Base-by-base conservation (phyloP, 352 stramenopile species). In the Globisporangium recalcitrans region DNA sequence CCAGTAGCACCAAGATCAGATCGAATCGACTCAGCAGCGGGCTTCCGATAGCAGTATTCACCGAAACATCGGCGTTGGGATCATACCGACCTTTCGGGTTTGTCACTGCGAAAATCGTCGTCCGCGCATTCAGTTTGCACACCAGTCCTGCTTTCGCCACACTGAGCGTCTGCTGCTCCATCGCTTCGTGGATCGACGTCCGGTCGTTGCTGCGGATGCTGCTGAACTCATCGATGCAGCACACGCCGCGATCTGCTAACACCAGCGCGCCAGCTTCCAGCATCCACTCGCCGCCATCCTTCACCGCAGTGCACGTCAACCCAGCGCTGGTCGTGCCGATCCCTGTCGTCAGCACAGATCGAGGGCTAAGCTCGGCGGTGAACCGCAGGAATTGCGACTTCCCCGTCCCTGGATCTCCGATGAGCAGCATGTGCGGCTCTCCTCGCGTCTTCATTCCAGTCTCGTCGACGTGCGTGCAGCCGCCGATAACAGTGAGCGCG, bases 151-250 rank as follows among this genome's bases (percentile, higher is more conserved):
- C 96, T 73, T 99, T 99, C 11, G 96, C 96, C 1, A 99, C 95
- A 31, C 87, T 98, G 21, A 99, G 73, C 11, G 95, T 99, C 65
- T 99, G 97, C 70, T 99, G 96, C 75, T 99, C 96, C 97, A 99
- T 99, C 19, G 97, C 97, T 72, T 99, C 92, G 68, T 98, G 95
- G 62, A 98, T 98, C 1, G 91, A 96, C 11, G 89, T 93, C 29
- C 94, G 74, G 69, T 98, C 93, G 67, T 97, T 83, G 59, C 93
- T 90, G 46, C 82, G 87, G 62, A 99, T 98, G 55, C 91, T 97
- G 57, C 87, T 94, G 72, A 99, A 99, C 79, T 99, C 96, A 78
- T 99, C 96, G 70, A 99, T 99, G 69, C 93, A 98, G 69, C 95
- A 98, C 47, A 99, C 82, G 5, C 95, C 93, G 31, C 83, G 71